phyloP scores from a whole-genome alignment of 176 grass and related monocot genomes.

The Aegilops sharonensis region DNA sequence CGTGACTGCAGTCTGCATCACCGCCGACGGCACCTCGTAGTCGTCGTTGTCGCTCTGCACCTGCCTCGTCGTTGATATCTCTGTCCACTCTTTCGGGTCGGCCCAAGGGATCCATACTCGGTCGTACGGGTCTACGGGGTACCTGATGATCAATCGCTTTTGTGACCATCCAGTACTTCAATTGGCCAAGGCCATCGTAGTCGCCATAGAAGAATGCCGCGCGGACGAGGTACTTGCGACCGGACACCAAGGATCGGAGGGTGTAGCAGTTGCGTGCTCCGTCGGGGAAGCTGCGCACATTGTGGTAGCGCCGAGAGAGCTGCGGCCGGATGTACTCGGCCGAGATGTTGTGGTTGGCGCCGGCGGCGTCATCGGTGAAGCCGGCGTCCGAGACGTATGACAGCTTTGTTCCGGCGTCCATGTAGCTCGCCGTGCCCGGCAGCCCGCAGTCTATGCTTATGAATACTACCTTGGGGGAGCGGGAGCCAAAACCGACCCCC shows the following conservation, averaged over 20 bases:
- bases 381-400: constrained; percentile 15
- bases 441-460: constrained; percentile 57
- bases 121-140: too few species aligned
- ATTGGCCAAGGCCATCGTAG: constrained; percentile 50
- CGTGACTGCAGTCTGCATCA: too few species aligned
- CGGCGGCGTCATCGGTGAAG: constrained; percentile 33
- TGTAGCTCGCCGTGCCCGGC: constrained; percentile 15
- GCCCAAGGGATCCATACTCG: too few species aligned
- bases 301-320: neutral
- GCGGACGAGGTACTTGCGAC: constrained; percentile 44
- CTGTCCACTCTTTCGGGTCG: too few species aligned
- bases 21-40: too few species aligned
- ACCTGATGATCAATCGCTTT: too few species aligned
- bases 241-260: constrained; percentile 29
- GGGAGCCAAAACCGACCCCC: too few species aligned
- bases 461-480: too few species aligned
- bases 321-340: neutral
- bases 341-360: constrained; percentile 41
- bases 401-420: constrained; percentile 21
- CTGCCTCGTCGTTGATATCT: too few species aligned
- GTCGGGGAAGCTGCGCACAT: constrained; percentile 53
- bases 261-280: constrained; percentile 53
- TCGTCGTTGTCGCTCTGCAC: too few species aligned
- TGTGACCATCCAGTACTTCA: too few species aligned
- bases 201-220: constrained; percentile 52